Conservation (phyloP, 2,329 filamentous ascomycete species). For the Penicillium sp. region DNA sequence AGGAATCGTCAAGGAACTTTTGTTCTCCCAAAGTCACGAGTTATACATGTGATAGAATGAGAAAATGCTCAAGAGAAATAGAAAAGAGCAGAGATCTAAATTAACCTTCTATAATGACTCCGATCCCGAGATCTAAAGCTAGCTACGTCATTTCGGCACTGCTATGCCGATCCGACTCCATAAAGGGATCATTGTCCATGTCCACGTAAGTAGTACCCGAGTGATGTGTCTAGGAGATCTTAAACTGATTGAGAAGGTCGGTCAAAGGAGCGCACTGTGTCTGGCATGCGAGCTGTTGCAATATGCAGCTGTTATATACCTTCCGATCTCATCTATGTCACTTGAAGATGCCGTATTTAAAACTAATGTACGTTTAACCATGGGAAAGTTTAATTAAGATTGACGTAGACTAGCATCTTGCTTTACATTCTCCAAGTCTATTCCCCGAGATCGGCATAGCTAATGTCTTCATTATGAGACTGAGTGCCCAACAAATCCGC, state of each 20-base stretch:
- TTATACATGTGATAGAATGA: background rate
- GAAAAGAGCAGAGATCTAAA: no score
- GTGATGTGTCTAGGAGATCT: background rate
- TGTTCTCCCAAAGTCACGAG: background rate
- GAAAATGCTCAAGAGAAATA: no score
- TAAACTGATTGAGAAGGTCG: background rate
- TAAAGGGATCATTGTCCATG: background rate
- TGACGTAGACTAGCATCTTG: background rate
- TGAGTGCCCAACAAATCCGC: background rate
- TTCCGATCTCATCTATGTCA: background rate
- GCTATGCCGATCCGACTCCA: slow-evolving; percentile 10
- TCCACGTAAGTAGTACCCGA: background rate
- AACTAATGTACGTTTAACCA: background rate
- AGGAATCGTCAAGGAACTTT: no score
- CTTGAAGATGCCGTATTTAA: no score
- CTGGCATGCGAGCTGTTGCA: background rate
- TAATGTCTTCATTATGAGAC: background rate
- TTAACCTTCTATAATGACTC: background rate
- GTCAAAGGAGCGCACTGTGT: slow-evolving; percentile 1
- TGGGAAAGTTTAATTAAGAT: background rate
- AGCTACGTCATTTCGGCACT: slow-evolving; percentile 17
- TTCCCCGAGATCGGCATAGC: background rate
- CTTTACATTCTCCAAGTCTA: background rate
- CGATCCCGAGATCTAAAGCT: background rate
- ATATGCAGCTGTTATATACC: background rate